phyloP scores from a whole-genome alignment of 768 basidiomycete species.

The Leccinum subgranulosum region DNA sequence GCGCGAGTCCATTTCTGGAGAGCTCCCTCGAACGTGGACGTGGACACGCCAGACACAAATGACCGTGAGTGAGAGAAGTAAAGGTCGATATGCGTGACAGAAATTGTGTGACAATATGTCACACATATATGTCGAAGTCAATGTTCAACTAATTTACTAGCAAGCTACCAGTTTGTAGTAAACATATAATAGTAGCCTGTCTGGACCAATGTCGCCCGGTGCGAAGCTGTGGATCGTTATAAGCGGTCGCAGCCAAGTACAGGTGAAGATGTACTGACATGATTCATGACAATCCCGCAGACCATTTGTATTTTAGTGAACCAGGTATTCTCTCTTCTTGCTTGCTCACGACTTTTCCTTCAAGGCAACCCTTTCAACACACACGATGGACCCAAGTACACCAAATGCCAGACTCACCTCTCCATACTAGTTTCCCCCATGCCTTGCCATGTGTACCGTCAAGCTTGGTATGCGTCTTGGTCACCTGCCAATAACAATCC shows the following conservation, averaged over 20 bases:
- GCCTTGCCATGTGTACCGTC: slow-evolving; percentile 77
- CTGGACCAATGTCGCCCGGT: too few species aligned
- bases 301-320: slow-evolving; percentile 74
- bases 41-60: not conserved
- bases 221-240: not conserved
- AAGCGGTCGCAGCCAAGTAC: not conserved
- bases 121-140: not conserved
- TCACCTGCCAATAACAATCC: slow-evolving; percentile 74
- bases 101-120: not conserved
- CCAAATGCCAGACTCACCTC: slow-evolving; percentile 46
- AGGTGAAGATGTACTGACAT: slow-evolving; percentile 5
- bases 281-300: slow-evolving; percentile 37
- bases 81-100: slow-evolving; percentile 13
- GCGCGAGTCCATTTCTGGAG: slow-evolving; percentile 55
- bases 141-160: not conserved
- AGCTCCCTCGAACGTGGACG: not conserved
- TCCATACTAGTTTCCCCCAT: slow-evolving; percentile 81
- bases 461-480: slow-evolving; percentile 65
- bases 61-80: not conserved
- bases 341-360: slow-evolving; percentile 61
- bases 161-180: not conserved
- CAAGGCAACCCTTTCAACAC: slow-evolving; percentile 8
- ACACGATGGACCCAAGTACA: not conserved
- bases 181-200: not conserved
- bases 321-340: slow-evolving; percentile 65